Evolutionary conservation across 768 basidiomycete genomes (phyloP), one percentile per base, ranked within the genome.

Genomic region (Termitomyces sp.): DNA sequence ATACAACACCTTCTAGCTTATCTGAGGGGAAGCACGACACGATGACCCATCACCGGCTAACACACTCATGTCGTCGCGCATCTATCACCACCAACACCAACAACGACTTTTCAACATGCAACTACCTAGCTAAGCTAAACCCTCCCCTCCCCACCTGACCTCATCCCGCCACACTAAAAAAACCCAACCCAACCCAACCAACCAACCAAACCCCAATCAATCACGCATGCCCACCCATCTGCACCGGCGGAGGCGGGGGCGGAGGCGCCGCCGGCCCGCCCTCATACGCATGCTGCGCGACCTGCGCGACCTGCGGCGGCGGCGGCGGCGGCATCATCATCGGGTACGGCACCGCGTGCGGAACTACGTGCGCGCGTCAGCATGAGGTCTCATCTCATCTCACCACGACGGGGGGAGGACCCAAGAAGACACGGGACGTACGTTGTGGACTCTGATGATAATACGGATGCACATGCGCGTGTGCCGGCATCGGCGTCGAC

Each of bases 271-370:
- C 30, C 4, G 24, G 83, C 18, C 80, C 82, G 59, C 79, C 83
- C 47, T 92, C 89, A 71, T 92, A 92, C 35, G 80, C 81, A 67
- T 91, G 90, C 61, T 86, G 87, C 42, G 81, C 82, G 45, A 75
- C 80, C 57, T 10, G 12, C 24, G 33, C 12, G 18, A 9, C 14
- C 28, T 30, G 10, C 18, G 86, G 85, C 7, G 87, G 87, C 18
- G 86, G 85, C 7, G 87, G 87, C 56, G 87, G 88, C 55, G 85
- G 88, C 87, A 92, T 91, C 90, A 93, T 93, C 88, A 91, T 90
- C n/a, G 82, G 87, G 70, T 93, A 94, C 48, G 89, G 87, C 62
- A 90, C 84, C 35, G 92, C 89, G 65, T 92, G 92, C 72, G 86
- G 86, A 69, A 93, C 92, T 94, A 73, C 61, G 66, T 63, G 58